Evolutionary conservation across 2,329 filamentous ascomycete genomes (phyloP).

Genomic region (Lachnellula arida): DNA sequence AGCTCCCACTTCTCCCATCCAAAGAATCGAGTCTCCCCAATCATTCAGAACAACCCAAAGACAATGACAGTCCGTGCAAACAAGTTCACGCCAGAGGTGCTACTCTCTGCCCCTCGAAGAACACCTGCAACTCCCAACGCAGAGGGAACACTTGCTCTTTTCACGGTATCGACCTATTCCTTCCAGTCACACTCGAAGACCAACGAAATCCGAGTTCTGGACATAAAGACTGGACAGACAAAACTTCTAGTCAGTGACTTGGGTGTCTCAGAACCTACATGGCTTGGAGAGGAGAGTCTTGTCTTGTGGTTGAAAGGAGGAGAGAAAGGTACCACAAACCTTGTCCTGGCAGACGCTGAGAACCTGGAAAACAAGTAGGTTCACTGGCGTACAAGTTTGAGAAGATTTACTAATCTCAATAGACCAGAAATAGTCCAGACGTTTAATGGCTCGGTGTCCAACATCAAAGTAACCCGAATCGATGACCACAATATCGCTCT

Average conservation of each 20-base stretch:
- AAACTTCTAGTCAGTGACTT: constrained; percentile 60
- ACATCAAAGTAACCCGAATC: constrained; percentile 52
- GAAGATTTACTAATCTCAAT: constrained; percentile 6
- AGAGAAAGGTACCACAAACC: constrained; percentile 41
- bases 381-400: not conserved
- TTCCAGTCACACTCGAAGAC: constrained; percentile 70
- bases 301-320: constrained; percentile 43
- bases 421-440: constrained; percentile 42
- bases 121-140: constrained; percentile 66
- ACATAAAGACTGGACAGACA: constrained; percentile 62
- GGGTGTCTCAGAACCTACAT: constrained; percentile 65
- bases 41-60: not conserved
- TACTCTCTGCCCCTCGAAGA: constrained; percentile 71
- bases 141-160: constrained; percentile 59
- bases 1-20: not conserved
- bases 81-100: constrained; percentile 71
- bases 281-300: constrained; percentile 48
- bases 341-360: constrained; percentile 26
- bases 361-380: constrained; percentile 21
- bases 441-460: constrained; percentile 52
- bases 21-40: not conserved
- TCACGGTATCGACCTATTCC: constrained; percentile 70
- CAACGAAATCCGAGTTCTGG: constrained; percentile 65
- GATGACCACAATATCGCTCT: constrained; percentile 48
- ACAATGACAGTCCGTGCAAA: constrained; percentile 65